phyloP scores from a whole-genome alignment of 83 land plant species.

The Diphasiastrum complanatum region DNA sequence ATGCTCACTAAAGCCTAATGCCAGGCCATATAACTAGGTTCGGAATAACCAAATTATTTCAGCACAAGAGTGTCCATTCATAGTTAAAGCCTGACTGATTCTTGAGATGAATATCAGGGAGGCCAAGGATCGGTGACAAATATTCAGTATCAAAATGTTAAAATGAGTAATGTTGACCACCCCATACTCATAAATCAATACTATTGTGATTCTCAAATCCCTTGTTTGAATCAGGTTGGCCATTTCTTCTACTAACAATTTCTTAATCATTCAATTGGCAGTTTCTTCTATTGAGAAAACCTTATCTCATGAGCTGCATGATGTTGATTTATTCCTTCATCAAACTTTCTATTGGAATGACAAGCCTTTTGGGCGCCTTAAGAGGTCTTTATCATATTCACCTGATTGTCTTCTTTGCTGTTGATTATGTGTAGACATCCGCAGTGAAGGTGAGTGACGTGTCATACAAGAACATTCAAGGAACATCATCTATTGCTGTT shows the following conservation, averaged over 20 bases:
- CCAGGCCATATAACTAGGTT: too few species aligned
- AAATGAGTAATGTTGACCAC: constrained; percentile 8
- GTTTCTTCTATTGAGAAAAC: not conserved
- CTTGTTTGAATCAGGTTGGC: constrained; percentile 9
- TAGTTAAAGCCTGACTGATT: not conserved
- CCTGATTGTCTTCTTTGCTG: not conserved
- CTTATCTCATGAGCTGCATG: not conserved
- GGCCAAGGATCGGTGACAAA: constrained; percentile 15
- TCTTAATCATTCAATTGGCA: not conserved
- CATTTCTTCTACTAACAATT: not conserved
- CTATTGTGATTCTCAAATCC: constrained; percentile 12
- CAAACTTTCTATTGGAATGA: not conserved
- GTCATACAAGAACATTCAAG: constrained; percentile 20
- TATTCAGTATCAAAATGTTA: constrained; percentile 11
- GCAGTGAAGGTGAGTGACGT: constrained; percentile 16
- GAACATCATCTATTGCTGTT: constrained; percentile 10
- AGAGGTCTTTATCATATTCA: not conserved
- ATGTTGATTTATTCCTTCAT: not conserved
- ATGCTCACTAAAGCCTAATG: too few species aligned
- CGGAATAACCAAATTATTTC: not conserved
- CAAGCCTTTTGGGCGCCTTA: not conserved
- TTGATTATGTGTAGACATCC: constrained; percentile 8
- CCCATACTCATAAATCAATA: constrained; percentile 21
- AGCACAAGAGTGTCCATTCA: too few species aligned
- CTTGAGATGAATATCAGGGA: not conserved